These are phyloP conservation scores for Mycena albidolilacea DNA, from an alignment of 768 basidiomycete genomes.

Conservation along the genomic window DNA sequence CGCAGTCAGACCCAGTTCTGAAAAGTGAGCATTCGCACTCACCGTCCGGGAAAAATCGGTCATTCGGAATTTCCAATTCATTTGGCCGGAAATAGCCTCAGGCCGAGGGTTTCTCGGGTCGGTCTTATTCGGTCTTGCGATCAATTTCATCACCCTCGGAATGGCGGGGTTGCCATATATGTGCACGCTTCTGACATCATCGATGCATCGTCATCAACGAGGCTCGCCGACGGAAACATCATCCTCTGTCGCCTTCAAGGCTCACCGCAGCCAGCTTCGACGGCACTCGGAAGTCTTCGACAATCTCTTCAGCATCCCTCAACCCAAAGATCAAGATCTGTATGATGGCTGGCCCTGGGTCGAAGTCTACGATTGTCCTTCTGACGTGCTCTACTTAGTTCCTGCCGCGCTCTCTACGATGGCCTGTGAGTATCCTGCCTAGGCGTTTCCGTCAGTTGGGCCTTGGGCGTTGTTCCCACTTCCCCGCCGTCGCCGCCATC, in stretches of 20 bases:
- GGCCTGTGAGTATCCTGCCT: slow-evolving; percentile 70
- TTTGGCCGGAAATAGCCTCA: too few relatives aligned
- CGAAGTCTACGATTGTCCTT: slow-evolving; percentile 74
- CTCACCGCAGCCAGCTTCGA: slow-evolving; percentile 80
- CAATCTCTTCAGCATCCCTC: slow-evolving; percentile 76
- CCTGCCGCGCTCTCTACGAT: slow-evolving; percentile 78
- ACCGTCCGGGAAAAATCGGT: too few relatives aligned
- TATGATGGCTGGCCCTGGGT: slow-evolving; percentile 74
- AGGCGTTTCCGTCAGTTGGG: not conserved
- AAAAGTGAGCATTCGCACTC: too few relatives aligned
- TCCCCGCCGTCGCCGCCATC: slow-evolving; percentile 72
- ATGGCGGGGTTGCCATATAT: too few relatives aligned
- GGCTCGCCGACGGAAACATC: slow-evolving; percentile 72
- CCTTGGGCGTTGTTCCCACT: slow-evolving; percentile 51
- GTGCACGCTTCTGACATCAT: too few relatives aligned
- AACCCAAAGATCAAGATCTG: slow-evolving; percentile 62
- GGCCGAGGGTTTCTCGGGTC: too few relatives aligned
- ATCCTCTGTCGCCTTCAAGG: slow-evolving; percentile 75
- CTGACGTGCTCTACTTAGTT: slow-evolving; percentile 80
- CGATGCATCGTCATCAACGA: not conserved
- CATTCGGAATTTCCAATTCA: too few relatives aligned
- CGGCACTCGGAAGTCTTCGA: slow-evolving; percentile 86
- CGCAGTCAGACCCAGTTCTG: too few relatives aligned
- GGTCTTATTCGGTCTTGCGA: too few relatives aligned
- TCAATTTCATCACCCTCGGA: too few relatives aligned